phyloP scores from a whole-genome alignment of 352 stramenopile species.

The Blastocystis sp. region DNA sequence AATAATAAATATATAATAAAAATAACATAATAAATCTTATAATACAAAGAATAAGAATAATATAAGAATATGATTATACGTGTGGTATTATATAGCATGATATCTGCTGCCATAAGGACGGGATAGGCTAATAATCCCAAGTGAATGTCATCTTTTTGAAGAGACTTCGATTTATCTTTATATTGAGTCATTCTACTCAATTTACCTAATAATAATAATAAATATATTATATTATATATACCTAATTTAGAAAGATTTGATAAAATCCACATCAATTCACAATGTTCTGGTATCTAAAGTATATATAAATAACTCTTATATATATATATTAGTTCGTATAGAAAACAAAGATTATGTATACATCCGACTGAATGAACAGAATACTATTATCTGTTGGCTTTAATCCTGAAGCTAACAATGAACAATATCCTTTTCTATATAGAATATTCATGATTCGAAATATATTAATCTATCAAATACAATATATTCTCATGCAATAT shows the following conservation, averaged over 20 bases:
- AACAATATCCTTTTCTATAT: constrained; percentile 30
- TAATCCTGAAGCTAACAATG: constrained; percentile 45
- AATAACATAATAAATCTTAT: no score
- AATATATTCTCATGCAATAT: constrained; percentile 51
- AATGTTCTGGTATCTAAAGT: constrained; percentile 51
- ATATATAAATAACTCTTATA: no score
- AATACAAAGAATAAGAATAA: no score
- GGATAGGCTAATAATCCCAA: constrained; percentile 88
- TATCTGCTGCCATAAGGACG: constrained; percentile 93
- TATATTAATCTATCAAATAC: background rate
- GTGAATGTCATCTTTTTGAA: constrained; percentile 47
- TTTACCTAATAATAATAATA: no score
- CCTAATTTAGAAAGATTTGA: no score
- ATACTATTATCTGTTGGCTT: constrained; percentile 59
- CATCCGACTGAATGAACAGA: constrained; percentile 63
- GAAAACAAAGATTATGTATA: constrained; percentile 43
- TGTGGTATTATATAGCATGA: constrained; percentile 86
- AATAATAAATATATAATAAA: no score
- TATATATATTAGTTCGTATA: no score
- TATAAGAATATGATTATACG: background rate
- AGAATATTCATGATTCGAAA: constrained; percentile 28
- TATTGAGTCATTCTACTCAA: constrained; percentile 99
- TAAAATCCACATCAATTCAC: constrained; percentile 85
- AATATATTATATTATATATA: no score
- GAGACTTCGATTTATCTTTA: constrained; percentile 83